These are phyloP conservation scores for Nemania diffusa DNA, from an alignment of 2,329 filamentous ascomycete species.

Conservation along the genomic window DNA sequence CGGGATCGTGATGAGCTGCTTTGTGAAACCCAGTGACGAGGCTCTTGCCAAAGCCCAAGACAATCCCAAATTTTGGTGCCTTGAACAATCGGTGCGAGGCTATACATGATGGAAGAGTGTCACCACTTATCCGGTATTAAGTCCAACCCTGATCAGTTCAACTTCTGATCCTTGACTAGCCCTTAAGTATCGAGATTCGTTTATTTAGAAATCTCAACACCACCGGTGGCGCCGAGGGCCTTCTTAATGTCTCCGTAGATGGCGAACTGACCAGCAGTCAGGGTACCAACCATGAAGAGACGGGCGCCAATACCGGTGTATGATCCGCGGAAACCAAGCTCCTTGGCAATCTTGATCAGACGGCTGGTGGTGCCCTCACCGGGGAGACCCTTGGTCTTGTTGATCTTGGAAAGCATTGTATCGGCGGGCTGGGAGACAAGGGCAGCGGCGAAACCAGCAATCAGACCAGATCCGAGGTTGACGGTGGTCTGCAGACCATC, in stretches of 20 bases:
- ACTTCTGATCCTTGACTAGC: slow-evolving; percentile 1
- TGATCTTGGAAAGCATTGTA: slow-evolving; percentile 85
- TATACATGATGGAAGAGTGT: slow-evolving; percentile 31
- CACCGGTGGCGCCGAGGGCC: slow-evolving; percentile 67
- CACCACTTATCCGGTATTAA: slow-evolving; percentile 41
- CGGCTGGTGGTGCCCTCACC: slow-evolving; percentile 77
- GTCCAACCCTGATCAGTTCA: slow-evolving; percentile 26
- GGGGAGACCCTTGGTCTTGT: slow-evolving; percentile 79
- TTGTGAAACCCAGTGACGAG: slow-evolving; percentile 34
- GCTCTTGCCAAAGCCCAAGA: slow-evolving; percentile 24
- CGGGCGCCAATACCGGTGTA: slow-evolving; percentile 78
- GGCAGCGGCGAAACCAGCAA: slow-evolving; percentile 81
- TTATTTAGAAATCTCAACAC: slow-evolving; percentile 65
- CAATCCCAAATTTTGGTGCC: not conserved
- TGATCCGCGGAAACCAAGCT: slow-evolving; percentile 75
- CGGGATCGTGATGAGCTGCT: slow-evolving; percentile 41
- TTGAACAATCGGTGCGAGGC: slow-evolving; percentile 2
- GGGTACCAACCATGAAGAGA: slow-evolving; percentile 77
- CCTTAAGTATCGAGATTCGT: slow-evolving; percentile 13
- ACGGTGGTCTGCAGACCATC: slow-evolving; percentile 72
- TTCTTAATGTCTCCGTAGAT: slow-evolving; percentile 69
- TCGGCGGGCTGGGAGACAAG: slow-evolving; percentile 81
- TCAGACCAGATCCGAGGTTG: slow-evolving; percentile 79
- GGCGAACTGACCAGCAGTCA: slow-evolving; percentile 78
- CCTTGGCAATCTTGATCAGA: slow-evolving; percentile 79